Evolutionary conservation across 352 stramenopile genomes (phyloP), one percentile per base, ranked within the genome.

Genomic region (Blastocystis sp.): DNA sequence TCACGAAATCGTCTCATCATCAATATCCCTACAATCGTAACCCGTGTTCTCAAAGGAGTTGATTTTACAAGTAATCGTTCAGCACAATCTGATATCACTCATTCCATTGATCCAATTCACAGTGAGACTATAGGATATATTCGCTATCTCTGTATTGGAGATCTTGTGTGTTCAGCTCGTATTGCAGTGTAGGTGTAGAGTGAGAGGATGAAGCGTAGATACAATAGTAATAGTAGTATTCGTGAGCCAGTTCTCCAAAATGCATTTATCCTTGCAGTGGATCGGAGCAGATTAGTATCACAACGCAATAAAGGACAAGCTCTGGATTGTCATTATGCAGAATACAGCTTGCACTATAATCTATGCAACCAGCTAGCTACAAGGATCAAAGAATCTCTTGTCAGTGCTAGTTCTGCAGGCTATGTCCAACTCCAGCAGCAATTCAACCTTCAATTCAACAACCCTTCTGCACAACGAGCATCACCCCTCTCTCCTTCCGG

Each of bases 281-380:
- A 84, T 44, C 44, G 73, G 6, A 64, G 73, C 37, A 54, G 73
- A 33, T 33, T 84, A 24, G 22, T 84, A 19, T 68, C 27, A 19
- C 73, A 84, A 42, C 51, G 54, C 3, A 84, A 84, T 42, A 53
- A 56, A 13, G 73, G 73, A 11, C 48, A 17, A 13, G n/a, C 73
- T 1, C 33, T 84, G 15, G 73, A 84, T 37, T 84, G 51, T 42
- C 73, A 84, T 42, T 84, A 66, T 57, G 24, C 27, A 30, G 73
- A 84, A 42, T 84, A 84, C 51, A 68, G 44, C 0, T 1, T 48
- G 22, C 73, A 84, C 51, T 84, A 84, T 57, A 84, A 84, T 40
- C 73, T 84, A 6, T 84, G 73, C 51, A 54, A 40, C 2, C 48
- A 84, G 19, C 33, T 84, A 9, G 48, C 73, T 19, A 22, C 48